A percentile compares a stretch with the other conserved stretches of the same genome.
Evolutionary conservation across 768 basidiomycete species (phyloP).

Genomic region (Paxillus involutus): DNA sequence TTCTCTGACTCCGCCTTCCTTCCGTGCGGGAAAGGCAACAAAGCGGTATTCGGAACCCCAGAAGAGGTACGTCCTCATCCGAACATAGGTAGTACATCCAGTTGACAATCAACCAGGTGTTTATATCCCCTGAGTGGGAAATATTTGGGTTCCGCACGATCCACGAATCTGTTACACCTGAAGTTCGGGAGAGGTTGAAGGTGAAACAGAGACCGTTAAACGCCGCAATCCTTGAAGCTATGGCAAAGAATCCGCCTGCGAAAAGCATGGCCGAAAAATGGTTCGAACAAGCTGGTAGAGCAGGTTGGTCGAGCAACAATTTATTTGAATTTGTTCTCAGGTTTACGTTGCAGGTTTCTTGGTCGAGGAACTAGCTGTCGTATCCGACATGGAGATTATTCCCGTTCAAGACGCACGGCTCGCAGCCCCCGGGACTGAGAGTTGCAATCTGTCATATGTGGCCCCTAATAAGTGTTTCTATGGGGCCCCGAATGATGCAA

Average conservation of each 20-base stretch:
- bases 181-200: slow-evolving; percentile 57
- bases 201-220: slow-evolving; percentile 65
- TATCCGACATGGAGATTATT: slow-evolving; percentile 62
- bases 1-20: slow-evolving; percentile 67
- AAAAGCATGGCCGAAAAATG: slow-evolving; percentile 50
- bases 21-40: slow-evolving; percentile 53
- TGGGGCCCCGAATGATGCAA: slow-evolving; percentile 36
- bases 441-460: slow-evolving; percentile 18
- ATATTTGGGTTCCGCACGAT: slow-evolving; percentile 69
- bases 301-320: slow-evolving; percentile 34
- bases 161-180: slow-evolving; percentile 44
- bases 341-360: slow-evolving; percentile 48
- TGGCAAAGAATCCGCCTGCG: slow-evolving; percentile 55
- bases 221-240: slow-evolving; percentile 49
- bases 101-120: slow-evolving; percentile 49
- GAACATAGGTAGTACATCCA: background rate
- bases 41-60: slow-evolving; percentile 53
- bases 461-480: slow-evolving; percentile 67
- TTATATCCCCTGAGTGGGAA: slow-evolving; percentile 60
- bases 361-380: slow-evolving; percentile 44
- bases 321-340: background rate
- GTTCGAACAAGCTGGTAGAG: slow-evolving; percentile 62
- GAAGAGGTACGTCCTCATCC: slow-evolving; percentile 48
- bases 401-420: slow-evolving; percentile 39
- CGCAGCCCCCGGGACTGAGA: background rate